phyloP scores from a whole-genome alignment of 176 grass and related monocot genomes.

The Oryza coarctata region DNA sequence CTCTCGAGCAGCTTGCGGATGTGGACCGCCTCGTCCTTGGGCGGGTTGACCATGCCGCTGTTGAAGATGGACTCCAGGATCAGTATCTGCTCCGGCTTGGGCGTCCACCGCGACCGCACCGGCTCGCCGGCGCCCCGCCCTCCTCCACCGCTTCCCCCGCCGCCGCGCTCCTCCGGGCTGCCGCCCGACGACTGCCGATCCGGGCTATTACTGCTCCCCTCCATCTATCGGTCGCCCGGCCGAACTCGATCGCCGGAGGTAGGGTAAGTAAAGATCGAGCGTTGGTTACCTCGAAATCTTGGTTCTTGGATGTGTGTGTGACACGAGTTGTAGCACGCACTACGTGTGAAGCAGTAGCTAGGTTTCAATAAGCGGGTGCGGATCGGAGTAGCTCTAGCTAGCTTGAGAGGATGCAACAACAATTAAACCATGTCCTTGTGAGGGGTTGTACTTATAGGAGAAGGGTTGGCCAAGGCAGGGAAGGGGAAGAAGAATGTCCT shows the following conservation, averaged over 20 bases:
- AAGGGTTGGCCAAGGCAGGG: background rate
- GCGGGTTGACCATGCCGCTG: constrained; percentile 94
- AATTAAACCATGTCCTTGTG: constrained; percentile 43
- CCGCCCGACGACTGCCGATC: constrained; percentile 41
- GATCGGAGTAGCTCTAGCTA: background rate
- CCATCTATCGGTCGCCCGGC: constrained; percentile 17
- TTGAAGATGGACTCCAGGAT: constrained; percentile 99
- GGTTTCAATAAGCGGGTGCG: constrained; percentile 30
- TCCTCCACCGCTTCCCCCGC: constrained; percentile 11
- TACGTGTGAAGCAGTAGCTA: constrained; percentile 38
- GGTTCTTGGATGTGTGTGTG: constrained; percentile 24
- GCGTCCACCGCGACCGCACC: constrained; percentile 84
- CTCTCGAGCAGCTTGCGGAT: constrained; percentile 93
- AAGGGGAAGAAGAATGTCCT: constrained; percentile 37
- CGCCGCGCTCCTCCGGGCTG: constrained; percentile 33
- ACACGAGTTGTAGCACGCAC: constrained; percentile 8
- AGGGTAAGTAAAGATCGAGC: background rate
- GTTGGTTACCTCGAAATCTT: constrained; percentile 41
- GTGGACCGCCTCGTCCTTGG: constrained; percentile 85
- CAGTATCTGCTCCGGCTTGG: constrained; percentile 93
- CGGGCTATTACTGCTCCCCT: constrained; percentile 41
- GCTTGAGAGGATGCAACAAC: constrained; percentile 25
- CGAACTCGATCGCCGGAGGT: background rate
- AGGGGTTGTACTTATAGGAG: constrained; percentile 52
- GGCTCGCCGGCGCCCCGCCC: constrained; percentile 39